Evolutionary conservation across 305 asterid species (phyloP).

Genomic region (Solanum hybrid): DNA sequence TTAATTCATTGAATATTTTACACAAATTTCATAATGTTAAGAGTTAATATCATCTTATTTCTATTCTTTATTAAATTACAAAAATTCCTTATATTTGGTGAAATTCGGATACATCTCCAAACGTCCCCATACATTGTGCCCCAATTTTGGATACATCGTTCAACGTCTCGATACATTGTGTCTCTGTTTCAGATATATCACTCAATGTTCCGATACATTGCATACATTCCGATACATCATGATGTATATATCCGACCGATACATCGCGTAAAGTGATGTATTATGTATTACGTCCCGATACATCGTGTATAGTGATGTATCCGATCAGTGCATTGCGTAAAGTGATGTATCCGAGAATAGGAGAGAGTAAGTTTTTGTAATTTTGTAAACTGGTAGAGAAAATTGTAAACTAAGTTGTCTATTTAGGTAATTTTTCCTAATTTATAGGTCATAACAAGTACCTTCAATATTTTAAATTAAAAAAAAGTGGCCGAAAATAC

Average conservation of each 20-base stretch:
- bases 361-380: too few relatives aligned
- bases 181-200: too few relatives aligned
- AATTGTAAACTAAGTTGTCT: neutral
- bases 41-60: neutral
- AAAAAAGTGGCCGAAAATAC: neutral
- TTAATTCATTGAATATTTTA: too few relatives aligned
- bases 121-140: too few relatives aligned
- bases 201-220: too few relatives aligned
- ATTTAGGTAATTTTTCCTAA: neutral
- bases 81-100: too few relatives aligned
- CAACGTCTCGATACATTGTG: neutral
- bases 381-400: neutral
- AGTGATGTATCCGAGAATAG: neutral
- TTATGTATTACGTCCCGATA: too few relatives aligned
- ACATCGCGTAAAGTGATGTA: neutral
- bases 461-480: neutral
- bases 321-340: too few relatives aligned
- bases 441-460: neutral
- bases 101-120: too few relatives aligned
- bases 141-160: neutral
- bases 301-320: neutral
- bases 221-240: too few relatives aligned
- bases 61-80: too few relatives aligned
- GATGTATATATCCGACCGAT: neutral
- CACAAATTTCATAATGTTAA: neutral